Evolutionary conservation across 2,329 filamentous ascomycete species (phyloP), one percentile per base, ranked within the genome.

Genomic region (Fusarium sacchari): DNA sequence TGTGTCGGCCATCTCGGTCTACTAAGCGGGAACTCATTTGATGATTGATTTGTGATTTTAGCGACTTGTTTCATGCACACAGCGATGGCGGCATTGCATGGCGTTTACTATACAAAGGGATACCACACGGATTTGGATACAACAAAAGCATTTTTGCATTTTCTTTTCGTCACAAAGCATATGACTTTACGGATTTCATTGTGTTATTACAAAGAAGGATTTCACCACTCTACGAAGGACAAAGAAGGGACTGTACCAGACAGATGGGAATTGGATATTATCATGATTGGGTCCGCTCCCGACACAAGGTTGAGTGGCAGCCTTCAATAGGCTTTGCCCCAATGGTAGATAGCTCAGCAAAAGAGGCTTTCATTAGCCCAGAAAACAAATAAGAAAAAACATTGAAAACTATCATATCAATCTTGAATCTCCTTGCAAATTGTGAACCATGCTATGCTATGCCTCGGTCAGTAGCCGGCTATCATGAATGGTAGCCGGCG

Each of bases 1-100:
- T 72, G 84, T 88, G 70, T 86, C 88, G 60, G 82, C 87, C 79
- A 88, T 90, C 82, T 86, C 87, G 74, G 87, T 89, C 75, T 90
- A 89, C 82, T 90, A 85, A 72, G 64, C 52, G 64, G 56, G 58
- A 67, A 58, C 46, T 55, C 34, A 59, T 53, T 66, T 37, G 22
- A 47, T 47, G 53, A 66, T 39, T 72, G 71, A 77, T 64, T 68
- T 76, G 66, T 74, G 71, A 74, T 72, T 76, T 71, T 72, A 68
- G 72, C 69, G 75, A 77, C 69, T 76, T 76, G 69, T 74, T 74
- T 78, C 66, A 57, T 39, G 52, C 61, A 64, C 46, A 75, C 71
- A 79, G 79, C 75, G 75, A 78, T 72, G 72, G 74, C 71, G 77
- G 77, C 78, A 78, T 77, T 67, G 72, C 63, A 72, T 55, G 77